Conservation (phyloP, 345 rosid genomes). For the Linum tenue region DNA sequence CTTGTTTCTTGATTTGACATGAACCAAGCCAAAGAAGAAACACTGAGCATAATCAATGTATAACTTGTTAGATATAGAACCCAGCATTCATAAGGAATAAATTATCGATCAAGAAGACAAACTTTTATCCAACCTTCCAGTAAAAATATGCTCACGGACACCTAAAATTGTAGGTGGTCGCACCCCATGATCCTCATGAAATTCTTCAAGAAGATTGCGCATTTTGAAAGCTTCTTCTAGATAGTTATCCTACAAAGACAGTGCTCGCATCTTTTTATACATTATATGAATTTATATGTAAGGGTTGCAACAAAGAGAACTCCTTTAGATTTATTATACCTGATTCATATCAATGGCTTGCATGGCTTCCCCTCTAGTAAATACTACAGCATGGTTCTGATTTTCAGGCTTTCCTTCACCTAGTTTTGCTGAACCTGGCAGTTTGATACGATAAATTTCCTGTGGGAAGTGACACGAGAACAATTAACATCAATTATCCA, state of each 20-base stretch:
- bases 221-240: conserved; percentile 96
- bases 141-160: conserved; percentile 93
- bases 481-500: conserved; percentile 6
- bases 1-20: conserved; percentile 99
- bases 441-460: conserved; percentile 92
- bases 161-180: conserved; percentile 90
- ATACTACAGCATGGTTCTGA: conserved; percentile 86
- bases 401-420: conserved; percentile 99
- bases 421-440: conserved; percentile 80
- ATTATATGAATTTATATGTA: conserved; percentile 4
- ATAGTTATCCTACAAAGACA: conserved; percentile 69
- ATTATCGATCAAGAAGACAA: not conserved
- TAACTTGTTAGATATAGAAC: conserved; percentile 12
- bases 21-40: conserved; percentile 97
- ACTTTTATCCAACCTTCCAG: conserved; percentile 60
- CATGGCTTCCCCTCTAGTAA: conserved; percentile 97
- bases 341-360: conserved; percentile 98
- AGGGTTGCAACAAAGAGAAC: not conserved
- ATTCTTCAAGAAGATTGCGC: conserved; percentile 96
- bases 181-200: conserved; percentile 89
- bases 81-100: conserved; percentile 2
- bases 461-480: conserved; percentile 18
- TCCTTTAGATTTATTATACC: conserved; percentile 25
- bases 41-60: conserved; percentile 38
- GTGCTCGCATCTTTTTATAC: conserved; percentile 6